Conservation (phyloP, 805 yeast species). For the Priceomyces fermenticarens region DNA sequence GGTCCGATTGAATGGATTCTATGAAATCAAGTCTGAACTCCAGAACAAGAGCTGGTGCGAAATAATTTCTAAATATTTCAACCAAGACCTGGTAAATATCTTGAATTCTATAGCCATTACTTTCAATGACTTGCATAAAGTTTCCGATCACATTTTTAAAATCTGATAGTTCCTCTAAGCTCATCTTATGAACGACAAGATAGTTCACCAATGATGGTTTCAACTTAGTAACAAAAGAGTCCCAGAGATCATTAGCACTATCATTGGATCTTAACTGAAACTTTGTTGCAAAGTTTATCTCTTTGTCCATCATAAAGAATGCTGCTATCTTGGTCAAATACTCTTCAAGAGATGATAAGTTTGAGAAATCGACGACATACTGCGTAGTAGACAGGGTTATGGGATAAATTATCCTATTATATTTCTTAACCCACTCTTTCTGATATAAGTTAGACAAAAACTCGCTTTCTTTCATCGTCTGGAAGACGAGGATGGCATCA, state of each 20-base stretch:
- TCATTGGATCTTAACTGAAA: conserved; percentile 60
- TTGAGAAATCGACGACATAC: conserved; percentile 23
- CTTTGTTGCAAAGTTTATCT: conserved; percentile 60
- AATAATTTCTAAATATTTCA: conserved; percentile 53
- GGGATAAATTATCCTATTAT: conserved; percentile 69
- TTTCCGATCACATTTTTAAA: conserved; percentile 66
- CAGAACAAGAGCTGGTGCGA: conserved; percentile 51
- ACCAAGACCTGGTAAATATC: conserved; percentile 63
- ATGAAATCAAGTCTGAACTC: conserved; percentile 62
- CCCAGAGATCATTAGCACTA: conserved; percentile 74
- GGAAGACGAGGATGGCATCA: conserved; percentile 80
- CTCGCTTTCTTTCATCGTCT: conserved; percentile 65
- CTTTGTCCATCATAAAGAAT: conserved; percentile 72
- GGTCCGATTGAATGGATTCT: conserved; percentile 68
- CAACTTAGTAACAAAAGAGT: conserved; percentile 56
- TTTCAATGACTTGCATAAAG: conserved; percentile 73
- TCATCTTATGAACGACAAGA: conserved; percentile 36
- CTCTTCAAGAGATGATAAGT: conserved; percentile 42
- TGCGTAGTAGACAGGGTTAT: conserved; percentile 31
- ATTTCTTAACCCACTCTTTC: conserved; percentile 68
- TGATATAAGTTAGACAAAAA: conserved; percentile 60
- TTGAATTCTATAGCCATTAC: conserved; percentile 57
- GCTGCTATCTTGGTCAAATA: conserved; percentile 67
- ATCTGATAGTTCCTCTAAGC: conserved; percentile 45
- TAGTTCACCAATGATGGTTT: conserved; percentile 55